Evolutionary conservation across 306 rosid species (phyloP).

Genomic region (Quillaja saponaria): DNA sequence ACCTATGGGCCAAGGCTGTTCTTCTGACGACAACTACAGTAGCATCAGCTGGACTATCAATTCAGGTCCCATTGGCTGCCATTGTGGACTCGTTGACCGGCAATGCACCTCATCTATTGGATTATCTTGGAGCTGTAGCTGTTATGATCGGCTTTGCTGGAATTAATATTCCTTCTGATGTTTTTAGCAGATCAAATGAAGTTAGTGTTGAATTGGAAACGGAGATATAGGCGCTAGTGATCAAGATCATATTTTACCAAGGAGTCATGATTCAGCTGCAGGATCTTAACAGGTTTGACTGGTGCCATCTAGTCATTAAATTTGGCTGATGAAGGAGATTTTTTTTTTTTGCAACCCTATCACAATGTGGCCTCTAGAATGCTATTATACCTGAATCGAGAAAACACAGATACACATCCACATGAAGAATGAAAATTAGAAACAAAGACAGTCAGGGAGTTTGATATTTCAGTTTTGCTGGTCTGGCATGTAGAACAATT

Average conservation of each 20-base stretch:
- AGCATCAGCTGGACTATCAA: slow-evolving; percentile 93
- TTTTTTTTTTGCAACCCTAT: neutral
- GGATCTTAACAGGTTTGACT: slow-evolving; percentile 24
- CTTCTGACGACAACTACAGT: slow-evolving; percentile 93
- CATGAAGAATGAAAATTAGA: slow-evolving; percentile 5
- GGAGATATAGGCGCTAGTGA: slow-evolving; percentile 24
- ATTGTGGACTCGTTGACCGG: slow-evolving; percentile 76
- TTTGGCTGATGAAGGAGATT: neutral
- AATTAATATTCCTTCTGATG: slow-evolving; percentile 71
- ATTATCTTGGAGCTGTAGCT: slow-evolving; percentile 79
- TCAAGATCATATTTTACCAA: slow-evolving; percentile 32
- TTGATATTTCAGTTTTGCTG: no score
- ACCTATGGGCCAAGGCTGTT: slow-evolving; percentile 97
- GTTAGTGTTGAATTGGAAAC: slow-evolving; percentile 46
- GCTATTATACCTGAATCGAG: neutral
- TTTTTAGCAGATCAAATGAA: slow-evolving; percentile 46
- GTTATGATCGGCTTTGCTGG: slow-evolving; percentile 88
- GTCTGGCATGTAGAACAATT: neutral
- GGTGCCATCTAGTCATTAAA: slow-evolving; percentile 15
- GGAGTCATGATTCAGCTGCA: slow-evolving; percentile 30
- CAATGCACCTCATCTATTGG: slow-evolving; percentile 67
- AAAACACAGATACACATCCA: neutral
- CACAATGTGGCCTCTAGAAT: slow-evolving; percentile 18
- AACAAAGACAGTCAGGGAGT: neutral
- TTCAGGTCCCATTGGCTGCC: slow-evolving; percentile 96